These are phyloP conservation scores for Brassica napus DNA, from an alignment of 345 rosid genomes.

Conservation along the genomic window Da-Ae NC_063451.1:16157501-16158000, in stretches of 20 bases:
- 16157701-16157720: not conserved
- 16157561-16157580: not conserved
- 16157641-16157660: conserved; percentile 16
- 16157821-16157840: not conserved
- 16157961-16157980: conserved; percentile 66
- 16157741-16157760: not conserved
- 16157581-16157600: not conserved
- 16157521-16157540: not conserved
- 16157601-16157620: conserved; percentile 14
- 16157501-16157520: not conserved
- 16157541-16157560: not conserved
- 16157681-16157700: conserved; percentile 16
- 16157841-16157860: conserved; percentile 32
- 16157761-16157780: not conserved
- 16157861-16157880: conserved; percentile 40
- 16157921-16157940: conserved; percentile 41
- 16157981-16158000: not conserved
- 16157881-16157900: conserved; percentile 49
- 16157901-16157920: conserved; percentile 54
- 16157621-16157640: conserved; percentile 1
- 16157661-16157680: conserved; percentile 11
- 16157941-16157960: conserved; percentile 54
- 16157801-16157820: not conserved
- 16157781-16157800: not conserved
- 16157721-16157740: not conserved